Base-by-base conservation (phyloP, 371 early-diverging fungal species). In the Actinomortierella wolfii region DNA sequence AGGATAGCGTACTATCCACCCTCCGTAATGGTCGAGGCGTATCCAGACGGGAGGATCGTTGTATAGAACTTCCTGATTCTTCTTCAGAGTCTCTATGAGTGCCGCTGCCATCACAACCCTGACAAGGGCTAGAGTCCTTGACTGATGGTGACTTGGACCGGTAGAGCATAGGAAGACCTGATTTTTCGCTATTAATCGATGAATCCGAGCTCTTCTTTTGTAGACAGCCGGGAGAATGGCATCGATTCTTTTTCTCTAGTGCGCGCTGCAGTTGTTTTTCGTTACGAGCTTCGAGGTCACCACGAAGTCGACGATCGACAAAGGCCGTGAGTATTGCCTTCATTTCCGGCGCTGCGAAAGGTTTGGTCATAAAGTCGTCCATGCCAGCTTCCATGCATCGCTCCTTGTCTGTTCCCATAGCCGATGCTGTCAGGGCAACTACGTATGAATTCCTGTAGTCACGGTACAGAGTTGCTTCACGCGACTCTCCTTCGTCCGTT, bases 361-460 rank as follows among this genome's bases (percentile, higher is more conserved):
- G 84, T 54, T 86, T 86, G 57, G 81, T 80, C 51, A 86, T 84
- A 47, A 84, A 86, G 41, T 84, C 86, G 24, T 86, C 82, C 86
- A 86, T 84, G 7, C 86, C 86, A 1, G 86, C 84, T 56, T 84
- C 82, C 53, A 83, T 83, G 61, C 86, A 86, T 1, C 82, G 83
- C 50, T 86, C 82, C 50, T 83, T 78, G 63, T 86, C 86, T 28
- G 82, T 80, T 17, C 76, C 76, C 61, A 83, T 83, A 0, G 84
- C 86, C 1, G 84, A 86, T 2, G 86, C 86, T 25, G 86, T 86
- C 24, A 86, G 62, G 9, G 86, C 86, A 68, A 86, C 84, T 34
- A 86, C 84, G 59, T 86, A 84, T 2, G 83, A 74, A 24, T 85
- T 58, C 43, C 51, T 14, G 46, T 65, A 65, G 8, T 65, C 65